Evolutionary conservation across 257 asterid species (phyloP), one percentile per base, ranked within the genome.

Genomic region (Plantago major): DNA sequence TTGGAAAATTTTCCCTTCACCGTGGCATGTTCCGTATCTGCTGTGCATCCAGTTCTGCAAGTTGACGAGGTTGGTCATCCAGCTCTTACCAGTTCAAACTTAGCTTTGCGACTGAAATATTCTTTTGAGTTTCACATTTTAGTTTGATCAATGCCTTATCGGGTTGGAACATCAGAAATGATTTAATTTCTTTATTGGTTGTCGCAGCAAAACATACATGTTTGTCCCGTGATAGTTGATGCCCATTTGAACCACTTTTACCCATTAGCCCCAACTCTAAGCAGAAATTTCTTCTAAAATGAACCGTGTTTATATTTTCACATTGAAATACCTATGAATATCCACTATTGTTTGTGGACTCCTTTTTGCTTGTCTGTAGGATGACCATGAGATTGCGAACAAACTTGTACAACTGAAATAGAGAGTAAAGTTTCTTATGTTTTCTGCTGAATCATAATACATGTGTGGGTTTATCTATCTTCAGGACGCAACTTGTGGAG

Each of bases 11-110:
- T 91, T 91, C 70, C 98, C 96, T 12, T 73, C 92, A 73, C 77
- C 94, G 52, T 88, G 98, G 98, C 96, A 85, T 68, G 96, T 88
- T 42, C 81, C 91, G 47, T 91, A 91, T 76, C 86, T 91, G 72
- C 95, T 88, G 56, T 91, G 95, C 84, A 91, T 88, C 83, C 96
- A 91, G 76, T 91, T 86, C 86, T 91, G 96, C 94, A 91, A 91
- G 87, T 69, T 88, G 84, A 91, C 98, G 30, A 91, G 98, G 98
- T 91, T 58, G 65, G 82, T 72, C 48, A 57, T 63, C 48, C 61
- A 30, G 55, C 65, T 55, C 58, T 58, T 63, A 28, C 70, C 59
- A 18, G 26, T n/a, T 48, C 58, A 57, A 19, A 16, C 37, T 63
- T 50, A 62, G 48, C 57, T 9, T 58, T 61, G 19, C 42, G 62